These are phyloP conservation scores for Fraxinus platypoda DNA, from an alignment of 305 asterid genomes.

Conservation along the genomic window DNA sequence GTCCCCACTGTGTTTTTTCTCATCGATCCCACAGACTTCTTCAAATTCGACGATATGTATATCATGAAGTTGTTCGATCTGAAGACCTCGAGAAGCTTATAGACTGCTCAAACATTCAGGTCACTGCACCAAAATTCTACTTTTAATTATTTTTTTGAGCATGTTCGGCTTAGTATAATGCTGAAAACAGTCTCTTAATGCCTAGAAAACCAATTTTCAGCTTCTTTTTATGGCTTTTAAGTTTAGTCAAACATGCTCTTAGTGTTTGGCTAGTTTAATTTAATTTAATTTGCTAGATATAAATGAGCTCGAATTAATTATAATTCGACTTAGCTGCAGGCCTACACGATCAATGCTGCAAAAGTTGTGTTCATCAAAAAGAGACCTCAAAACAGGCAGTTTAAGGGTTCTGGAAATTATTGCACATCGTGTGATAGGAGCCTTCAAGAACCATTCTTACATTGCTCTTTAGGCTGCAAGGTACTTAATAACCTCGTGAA, in stretches of 20 bases:
- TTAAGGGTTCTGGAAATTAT: constrained; percentile 84
- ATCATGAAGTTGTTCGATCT: constrained; percentile 83
- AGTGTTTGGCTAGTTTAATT: neutral
- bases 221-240: neutral
- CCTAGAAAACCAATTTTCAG: neutral
- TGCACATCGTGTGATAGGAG: constrained; percentile 92
- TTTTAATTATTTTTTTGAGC: neutral
- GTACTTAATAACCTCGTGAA: constrained; percentile 22
- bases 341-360: constrained; percentile 86
- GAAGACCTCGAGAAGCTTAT: constrained; percentile 87
- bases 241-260: neutral
- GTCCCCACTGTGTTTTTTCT: constrained; percentile 84
- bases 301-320: neutral
- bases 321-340: constrained; percentile 31
- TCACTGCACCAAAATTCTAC: constrained; percentile 15
- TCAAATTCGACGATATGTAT: constrained; percentile 91
- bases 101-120: constrained; percentile 94
- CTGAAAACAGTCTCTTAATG: neutral
- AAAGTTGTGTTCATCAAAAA: constrained; percentile 87
- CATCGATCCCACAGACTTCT: constrained; percentile 80
- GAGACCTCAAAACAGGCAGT: constrained; percentile 89
- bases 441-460: constrained; percentile 87
- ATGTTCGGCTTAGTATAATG: neutral
- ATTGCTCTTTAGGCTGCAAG: constrained; percentile 96
- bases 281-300: neutral